These are phyloP conservation scores for Penicillium riverlandense DNA, from an alignment of 495 filamentous ascomycete genomes.

Conservation along the genomic window DNA sequence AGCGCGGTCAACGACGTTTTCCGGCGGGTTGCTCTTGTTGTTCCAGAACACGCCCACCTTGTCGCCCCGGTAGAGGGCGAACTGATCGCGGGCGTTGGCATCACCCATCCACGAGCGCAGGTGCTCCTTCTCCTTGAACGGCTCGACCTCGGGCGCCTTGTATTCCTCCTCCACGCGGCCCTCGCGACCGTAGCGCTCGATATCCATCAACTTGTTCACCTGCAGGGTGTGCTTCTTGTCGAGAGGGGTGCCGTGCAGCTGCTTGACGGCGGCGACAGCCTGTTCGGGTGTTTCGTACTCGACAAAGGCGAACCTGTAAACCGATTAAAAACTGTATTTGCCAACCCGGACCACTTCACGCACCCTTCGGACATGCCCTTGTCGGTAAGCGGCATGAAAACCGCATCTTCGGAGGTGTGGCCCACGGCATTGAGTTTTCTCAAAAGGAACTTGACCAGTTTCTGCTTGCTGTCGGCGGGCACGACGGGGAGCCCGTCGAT, in stretches of 20 bases:
- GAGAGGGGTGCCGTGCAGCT: slow-evolving; percentile 72
- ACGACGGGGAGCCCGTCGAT: slow-evolving; percentile 90
- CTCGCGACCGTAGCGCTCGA: slow-evolving; percentile 91
- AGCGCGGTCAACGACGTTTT: slow-evolving; percentile 79
- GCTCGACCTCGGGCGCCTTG: slow-evolving; percentile 64
- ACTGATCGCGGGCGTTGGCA: slow-evolving; percentile 80
- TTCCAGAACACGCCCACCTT: slow-evolving; percentile 96
- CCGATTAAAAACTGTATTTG: background rate
- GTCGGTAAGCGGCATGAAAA: slow-evolving; percentile 88
- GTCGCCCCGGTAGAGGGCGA: slow-evolving; percentile 84
- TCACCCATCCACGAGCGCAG: slow-evolving; percentile 89
- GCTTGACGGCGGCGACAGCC: slow-evolving; percentile 78
- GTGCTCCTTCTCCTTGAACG: slow-evolving; percentile 88
- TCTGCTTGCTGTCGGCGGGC: slow-evolving; percentile 71
- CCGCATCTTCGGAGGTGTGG: slow-evolving; percentile 72
- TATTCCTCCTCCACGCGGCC: slow-evolving; percentile 90
- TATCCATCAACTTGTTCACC: slow-evolving; percentile 97
- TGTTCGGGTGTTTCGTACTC: slow-evolving; percentile 92
- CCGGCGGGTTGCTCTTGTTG: slow-evolving; percentile 84
- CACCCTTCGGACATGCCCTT: slow-evolving; percentile 79
- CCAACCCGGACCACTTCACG: slow-evolving; percentile 14
- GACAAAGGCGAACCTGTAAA: slow-evolving; percentile 77
- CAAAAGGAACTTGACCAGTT: slow-evolving; percentile 88
- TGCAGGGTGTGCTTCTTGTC: slow-evolving; percentile 92
- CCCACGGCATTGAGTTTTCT: slow-evolving; percentile 84